Evolutionary conservation across 805 yeast genomes (phyloP).

Genomic region (Dipodascopsis uninucleata): DNA sequence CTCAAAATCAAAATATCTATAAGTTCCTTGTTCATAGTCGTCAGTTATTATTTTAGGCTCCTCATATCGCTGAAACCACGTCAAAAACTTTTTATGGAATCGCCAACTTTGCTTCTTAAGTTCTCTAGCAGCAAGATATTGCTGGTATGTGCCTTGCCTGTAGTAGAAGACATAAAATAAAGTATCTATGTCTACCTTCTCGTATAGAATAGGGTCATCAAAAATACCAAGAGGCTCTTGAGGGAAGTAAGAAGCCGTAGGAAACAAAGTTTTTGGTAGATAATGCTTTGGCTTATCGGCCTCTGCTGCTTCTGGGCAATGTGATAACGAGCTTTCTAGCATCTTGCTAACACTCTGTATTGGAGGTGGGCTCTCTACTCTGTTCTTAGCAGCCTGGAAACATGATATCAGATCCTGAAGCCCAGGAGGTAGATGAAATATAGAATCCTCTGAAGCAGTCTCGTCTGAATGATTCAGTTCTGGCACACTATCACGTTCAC

Average conservation of each 20-base stretch:
- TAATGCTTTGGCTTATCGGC: constrained; percentile 79
- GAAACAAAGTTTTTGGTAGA: constrained; percentile 77
- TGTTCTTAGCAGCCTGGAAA: constrained; percentile 41
- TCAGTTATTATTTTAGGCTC: constrained; percentile 44
- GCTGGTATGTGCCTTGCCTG: constrained; percentile 67
- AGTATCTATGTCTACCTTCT: constrained; percentile 79
- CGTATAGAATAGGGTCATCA: constrained; percentile 56
- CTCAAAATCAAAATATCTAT: constrained; percentile 72
- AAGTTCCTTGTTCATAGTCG: constrained; percentile 48
- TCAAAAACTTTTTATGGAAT: constrained; percentile 63
- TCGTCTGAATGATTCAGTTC: constrained; percentile 24
- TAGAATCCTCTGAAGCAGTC: constrained; percentile 15
- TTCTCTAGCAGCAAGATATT: constrained; percentile 76
- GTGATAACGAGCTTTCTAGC: constrained; percentile 73
- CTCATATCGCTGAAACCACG: constrained; percentile 76
- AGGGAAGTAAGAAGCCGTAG: constrained; percentile 87
- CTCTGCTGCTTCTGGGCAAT: constrained; percentile 91
- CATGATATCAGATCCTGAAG: constrained; percentile 40
- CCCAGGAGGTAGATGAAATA: constrained; percentile 39
- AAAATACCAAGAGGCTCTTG: constrained; percentile 59
- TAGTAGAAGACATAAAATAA: constrained; percentile 90
- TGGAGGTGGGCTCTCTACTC: constrained; percentile 52
- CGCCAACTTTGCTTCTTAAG: constrained; percentile 78
- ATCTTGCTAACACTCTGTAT: constrained; percentile 52
- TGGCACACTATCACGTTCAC: constrained; percentile 11